Base-by-base conservation (phyloP, 352 stramenopile genomes). In the Pythium sp. region DNA sequence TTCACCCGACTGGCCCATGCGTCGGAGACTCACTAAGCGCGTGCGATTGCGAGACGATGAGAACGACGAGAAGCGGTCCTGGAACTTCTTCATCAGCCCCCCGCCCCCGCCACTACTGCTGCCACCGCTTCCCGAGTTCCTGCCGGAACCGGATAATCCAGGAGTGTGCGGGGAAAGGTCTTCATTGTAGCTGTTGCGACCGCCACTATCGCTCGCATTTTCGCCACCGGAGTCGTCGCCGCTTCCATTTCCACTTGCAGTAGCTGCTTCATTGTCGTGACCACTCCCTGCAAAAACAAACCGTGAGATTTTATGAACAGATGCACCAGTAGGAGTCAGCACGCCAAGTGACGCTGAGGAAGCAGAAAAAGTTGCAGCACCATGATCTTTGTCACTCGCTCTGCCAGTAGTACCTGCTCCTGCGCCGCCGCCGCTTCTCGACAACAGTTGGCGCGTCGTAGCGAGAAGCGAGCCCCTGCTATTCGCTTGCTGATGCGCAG, bases 31-130 rank as follows among this genome's bases (percentile, higher is more conserved):
- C 18, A 95, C 82, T 9, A 81, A 75, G 2, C 81, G 73, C 6
- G 79, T 64, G 36, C 80, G 77, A 64, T 80, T 69, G 26, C 79
- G 82, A 26, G 79, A 82, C 67, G 78, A 87, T 34, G 80, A 82
- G 26, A 90, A 92, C 14, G 82, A 80, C 41, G 71, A 79, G 56
- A 91, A 86, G 20, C 80, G 80, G 51, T 85, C 78, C 28, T 91
- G 78, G 54, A 95, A 93, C 58, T 93, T 95, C 54, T 84, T 87
- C 84, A 95, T 95, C 22, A 95, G 59, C 0, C 87, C 84, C 2
- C 77, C 73, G 26, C 60, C 58, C 20, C 64, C 51, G 24, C 60
- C n/a, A 18, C 61, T 54, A 30, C 70, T 70, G 43, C 72, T 76
- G 11, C 43, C 32, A 15, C 62, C 53, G 32, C 70, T 68, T 26